Percentiles rank a stretch among this genome's conserved stretches.
phyloP scores from a whole-genome alignment of 768 basidiomycete species.

The Mycena galopus region DNA sequence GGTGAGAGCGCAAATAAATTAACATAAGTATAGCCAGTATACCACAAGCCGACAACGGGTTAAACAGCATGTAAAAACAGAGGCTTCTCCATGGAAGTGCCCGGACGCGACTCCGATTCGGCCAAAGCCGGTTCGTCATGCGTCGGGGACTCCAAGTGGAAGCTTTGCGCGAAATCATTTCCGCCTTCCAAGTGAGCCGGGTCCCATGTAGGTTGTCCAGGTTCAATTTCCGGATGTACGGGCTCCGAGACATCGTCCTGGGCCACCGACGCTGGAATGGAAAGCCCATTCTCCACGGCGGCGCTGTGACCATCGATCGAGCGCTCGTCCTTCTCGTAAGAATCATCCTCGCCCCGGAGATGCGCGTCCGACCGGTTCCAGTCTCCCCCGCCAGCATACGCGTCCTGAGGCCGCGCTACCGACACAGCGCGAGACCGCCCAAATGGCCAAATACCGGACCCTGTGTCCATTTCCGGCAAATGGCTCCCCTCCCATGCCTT shows the following conservation, averaged over 20 bases:
- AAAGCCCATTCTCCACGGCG: neutral
- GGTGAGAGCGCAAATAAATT: neutral
- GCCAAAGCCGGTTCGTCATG: conserved; percentile 25
- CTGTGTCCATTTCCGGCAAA: conserved; percentile 5
- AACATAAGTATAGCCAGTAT: neutral
- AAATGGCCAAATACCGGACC: conserved; percentile 6
- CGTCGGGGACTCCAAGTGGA: conserved; percentile 11
- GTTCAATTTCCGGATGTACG: neutral
- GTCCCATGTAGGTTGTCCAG: neutral
- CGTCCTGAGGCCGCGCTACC: neutral
- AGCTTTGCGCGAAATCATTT: neutral
- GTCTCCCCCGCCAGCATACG: conserved; percentile 6
- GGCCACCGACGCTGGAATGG: neutral
- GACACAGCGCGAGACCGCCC: neutral
- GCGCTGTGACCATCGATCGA: neutral
- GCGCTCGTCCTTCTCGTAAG: neutral
- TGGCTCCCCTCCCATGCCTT: conserved; percentile 22
- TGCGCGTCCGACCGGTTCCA: conserved; percentile 27
- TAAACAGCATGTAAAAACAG: neutral
- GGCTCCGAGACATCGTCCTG: neutral
- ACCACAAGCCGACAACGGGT: neutral
- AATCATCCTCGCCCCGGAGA: neutral
- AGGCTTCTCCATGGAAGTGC: neutral
- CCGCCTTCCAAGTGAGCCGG: neutral
- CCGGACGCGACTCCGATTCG: conserved; percentile 25